Percentiles rank a stretch among this genome's conserved stretches.
phyloP scores from a whole-genome alignment of 345 rosid genomes.

The Syzygium grande region DNA sequence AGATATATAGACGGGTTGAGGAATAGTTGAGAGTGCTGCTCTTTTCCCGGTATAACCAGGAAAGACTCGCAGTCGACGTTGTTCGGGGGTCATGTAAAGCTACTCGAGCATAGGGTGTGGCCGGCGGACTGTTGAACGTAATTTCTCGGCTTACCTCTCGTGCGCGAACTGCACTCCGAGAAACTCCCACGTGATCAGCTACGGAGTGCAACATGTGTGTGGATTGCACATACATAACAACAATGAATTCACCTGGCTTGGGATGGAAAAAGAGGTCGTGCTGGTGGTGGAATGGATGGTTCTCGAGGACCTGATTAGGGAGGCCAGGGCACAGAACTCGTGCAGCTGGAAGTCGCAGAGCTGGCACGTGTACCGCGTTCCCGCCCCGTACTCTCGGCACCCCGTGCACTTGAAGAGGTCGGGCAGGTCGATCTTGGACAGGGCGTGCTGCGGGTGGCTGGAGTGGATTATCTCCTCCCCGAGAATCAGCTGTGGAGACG shows the following conservation, averaged over 20 bases:
- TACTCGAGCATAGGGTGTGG: neutral
- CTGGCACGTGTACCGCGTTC: conserved; percentile 53
- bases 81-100: neutral
- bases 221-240: neutral
- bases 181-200: neutral
- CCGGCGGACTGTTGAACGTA: neutral
- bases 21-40: neutral
- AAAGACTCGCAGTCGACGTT: neutral
- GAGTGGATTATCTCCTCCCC: conserved; percentile 48
- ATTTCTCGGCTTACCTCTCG: neutral
- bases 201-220: neutral
- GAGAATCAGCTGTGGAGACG: conserved; percentile 33
- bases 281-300: conserved; percentile 63
- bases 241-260: conserved; percentile 37
- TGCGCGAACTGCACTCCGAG: neutral
- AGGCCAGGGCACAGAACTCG: conserved; percentile 73
- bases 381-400: conserved; percentile 80
- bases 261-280: conserved; percentile 52
- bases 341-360: conserved; percentile 83
- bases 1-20: neutral
- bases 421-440: conserved; percentile 29
- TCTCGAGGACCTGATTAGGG: conserved; percentile 22
- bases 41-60: neutral
- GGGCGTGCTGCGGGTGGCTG: conserved; percentile 59
- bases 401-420: conserved; percentile 65